Evolutionary conservation across 2,329 filamentous ascomycete genomes (phyloP), one percentile per base, ranked within the genome.

Genomic region (Thielaviopsis ethacetica): DNA sequence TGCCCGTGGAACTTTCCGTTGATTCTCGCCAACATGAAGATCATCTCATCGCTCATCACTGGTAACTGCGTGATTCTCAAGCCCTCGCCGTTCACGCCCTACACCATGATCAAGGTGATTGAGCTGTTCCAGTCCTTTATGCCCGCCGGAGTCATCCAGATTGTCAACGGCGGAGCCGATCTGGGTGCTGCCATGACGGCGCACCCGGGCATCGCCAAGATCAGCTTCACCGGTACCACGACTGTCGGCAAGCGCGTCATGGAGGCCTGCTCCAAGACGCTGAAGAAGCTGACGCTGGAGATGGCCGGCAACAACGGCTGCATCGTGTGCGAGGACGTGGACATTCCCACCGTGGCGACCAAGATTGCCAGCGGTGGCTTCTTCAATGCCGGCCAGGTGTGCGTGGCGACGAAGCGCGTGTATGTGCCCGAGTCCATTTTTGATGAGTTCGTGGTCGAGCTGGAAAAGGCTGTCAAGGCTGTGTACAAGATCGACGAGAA

Each of bases 181-280:
- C 75, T 85, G 5, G 82, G 82, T 3, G 79, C 77, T 0, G 74
- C 73, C 73, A 67, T 85, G 56, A 82, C 79, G 0, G 67, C 66
- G n/a, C 81, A 85, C 64, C 78, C 79, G 0, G 77, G 73, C 21
- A 75, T 84, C 59, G 73, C 76, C 59, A 85, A 83, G 72, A 77
- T 85, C 66, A 75, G 73, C 63, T 85, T 85, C 68, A 85, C 82
- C 0, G 81, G 82, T 2, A 82, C 78, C 12, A 79, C 73, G 6
- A 71, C 73, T 0, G 83, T 79, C 0, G 82, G 82, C 10, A 83
- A 83, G 71, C 76, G 75, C 67, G 77, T 85, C 58, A 77, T 82
- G 73, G 74, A 74, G 59, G 75, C 73, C n/a, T 75, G 74, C 57
- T 71, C 76, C 24, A 74, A 75, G 66, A 81, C 79, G 0, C 68